Evolutionary conservation across 2,329 filamentous ascomycete genomes (phyloP).

Genomic region (Zarea fungicola): DNA sequence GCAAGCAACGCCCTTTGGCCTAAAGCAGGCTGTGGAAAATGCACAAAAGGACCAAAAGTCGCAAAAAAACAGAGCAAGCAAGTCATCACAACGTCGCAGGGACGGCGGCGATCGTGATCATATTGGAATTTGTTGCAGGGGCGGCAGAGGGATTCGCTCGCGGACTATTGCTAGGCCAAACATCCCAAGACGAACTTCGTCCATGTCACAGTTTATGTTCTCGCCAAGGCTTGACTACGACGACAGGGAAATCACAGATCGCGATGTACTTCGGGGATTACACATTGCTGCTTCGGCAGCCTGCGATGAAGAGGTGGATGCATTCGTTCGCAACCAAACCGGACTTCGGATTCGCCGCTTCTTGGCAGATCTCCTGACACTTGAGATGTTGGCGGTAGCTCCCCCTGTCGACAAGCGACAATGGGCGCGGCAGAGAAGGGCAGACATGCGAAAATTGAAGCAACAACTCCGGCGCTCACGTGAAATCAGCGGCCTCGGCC

Average conservation of each 20-base stretch:
- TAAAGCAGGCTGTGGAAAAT: constrained; percentile 2
- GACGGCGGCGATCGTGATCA: constrained; percentile 1
- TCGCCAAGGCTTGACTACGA: constrained; percentile 25
- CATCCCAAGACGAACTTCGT: constrained; percentile 32
- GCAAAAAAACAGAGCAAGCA: background rate
- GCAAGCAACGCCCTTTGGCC: background rate
- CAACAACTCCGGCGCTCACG: constrained; percentile 30
- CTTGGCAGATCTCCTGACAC: constrained; percentile 47
- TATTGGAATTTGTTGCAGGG: constrained; percentile 19
- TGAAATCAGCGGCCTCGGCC: constrained; percentile 17
- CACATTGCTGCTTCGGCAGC: constrained; percentile 52
- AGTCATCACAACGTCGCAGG: background rate
- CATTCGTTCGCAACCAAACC: constrained; percentile 45
- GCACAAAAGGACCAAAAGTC: background rate
- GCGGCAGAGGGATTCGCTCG: constrained; percentile 20
- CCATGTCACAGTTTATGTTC: constrained; percentile 23
- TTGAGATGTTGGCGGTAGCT: constrained; percentile 40
- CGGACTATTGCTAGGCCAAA: constrained; percentile 26
- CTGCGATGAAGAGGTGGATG: constrained; percentile 49
- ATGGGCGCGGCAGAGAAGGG: constrained; percentile 24
- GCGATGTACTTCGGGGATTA: constrained; percentile 49
- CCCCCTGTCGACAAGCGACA: constrained; percentile 21
- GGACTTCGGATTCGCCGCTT: constrained; percentile 50
- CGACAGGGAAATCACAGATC: constrained; percentile 38
- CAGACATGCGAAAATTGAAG: constrained; percentile 32